These are phyloP conservation scores for Angomonas ambiguus DNA, from an alignment of 208 protist genomes.

Conservation along the genomic window DNA sequence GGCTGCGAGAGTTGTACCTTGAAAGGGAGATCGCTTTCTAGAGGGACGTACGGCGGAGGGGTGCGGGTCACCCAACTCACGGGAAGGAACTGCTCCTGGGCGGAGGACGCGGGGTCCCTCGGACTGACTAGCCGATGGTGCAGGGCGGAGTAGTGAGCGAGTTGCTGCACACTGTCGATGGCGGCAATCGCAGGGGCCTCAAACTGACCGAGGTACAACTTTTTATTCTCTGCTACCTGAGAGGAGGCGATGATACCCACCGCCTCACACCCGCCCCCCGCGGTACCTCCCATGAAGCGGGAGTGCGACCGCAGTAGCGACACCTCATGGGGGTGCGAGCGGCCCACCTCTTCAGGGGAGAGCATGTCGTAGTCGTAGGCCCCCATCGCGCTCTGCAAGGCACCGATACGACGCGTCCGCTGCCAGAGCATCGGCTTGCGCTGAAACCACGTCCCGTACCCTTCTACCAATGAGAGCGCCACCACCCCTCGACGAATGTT, in stretches of 20 bases:
- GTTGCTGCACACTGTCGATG: constrained; percentile 77
- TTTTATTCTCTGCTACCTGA: constrained; percentile 74
- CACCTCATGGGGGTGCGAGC: constrained; percentile 52
- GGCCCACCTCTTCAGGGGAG: constrained; percentile 41
- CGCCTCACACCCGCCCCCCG: constrained; percentile 50
- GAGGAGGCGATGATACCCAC: constrained; percentile 69
- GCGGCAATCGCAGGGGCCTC: constrained; percentile 78
- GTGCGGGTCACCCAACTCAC: constrained; percentile 81
- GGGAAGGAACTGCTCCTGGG: constrained; percentile 58
- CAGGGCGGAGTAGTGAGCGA: constrained; percentile 60
- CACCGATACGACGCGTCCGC: constrained; percentile 77
- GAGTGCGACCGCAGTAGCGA: constrained; percentile 65
- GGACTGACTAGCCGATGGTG: constrained; percentile 52
- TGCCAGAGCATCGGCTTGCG: constrained; percentile 88
- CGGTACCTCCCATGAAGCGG: constrained; percentile 24
- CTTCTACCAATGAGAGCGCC: constrained; percentile 73
- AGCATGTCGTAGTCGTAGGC: constrained; percentile 62
- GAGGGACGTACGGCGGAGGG: constrained; percentile 76
- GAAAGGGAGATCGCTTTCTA: constrained; percentile 82
- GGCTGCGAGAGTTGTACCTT: constrained; percentile 73
- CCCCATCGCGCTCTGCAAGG: constrained; percentile 74
- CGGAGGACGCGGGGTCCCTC: background rate
- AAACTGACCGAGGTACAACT: constrained; percentile 81
- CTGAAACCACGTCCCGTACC: constrained; percentile 85
- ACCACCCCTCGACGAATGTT: constrained; percentile 64